These are phyloP conservation scores for Inga laurina DNA, from an alignment of 306 rosid species.

Conservation along the genomic window DNA sequence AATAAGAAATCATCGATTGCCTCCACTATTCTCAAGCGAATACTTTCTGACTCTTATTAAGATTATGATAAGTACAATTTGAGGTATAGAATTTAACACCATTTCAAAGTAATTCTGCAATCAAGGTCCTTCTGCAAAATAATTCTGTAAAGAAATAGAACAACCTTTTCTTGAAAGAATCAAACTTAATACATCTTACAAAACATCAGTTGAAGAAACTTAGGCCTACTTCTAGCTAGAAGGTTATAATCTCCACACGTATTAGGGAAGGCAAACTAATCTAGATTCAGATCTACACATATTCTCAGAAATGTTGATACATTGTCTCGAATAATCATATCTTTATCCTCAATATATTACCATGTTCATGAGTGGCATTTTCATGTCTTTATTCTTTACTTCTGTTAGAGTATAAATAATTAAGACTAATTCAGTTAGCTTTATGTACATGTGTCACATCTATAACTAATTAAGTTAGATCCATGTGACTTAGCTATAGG, in stretches of 20 bases:
- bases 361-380: not conserved
- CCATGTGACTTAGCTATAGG: too few relatives aligned
- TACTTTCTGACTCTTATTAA: not conserved
- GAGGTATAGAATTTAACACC: not conserved
- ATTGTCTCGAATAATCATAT: not conserved
- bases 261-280: not conserved
- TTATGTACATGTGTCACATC: too few relatives aligned
- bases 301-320: not conserved
- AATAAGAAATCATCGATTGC: not conserved
- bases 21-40: not conserved
- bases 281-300: conserved; percentile 3
- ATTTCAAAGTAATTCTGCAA: not conserved
- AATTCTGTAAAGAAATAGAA: not conserved
- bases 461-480: too few relatives aligned
- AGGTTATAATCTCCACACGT: conserved; percentile 1
- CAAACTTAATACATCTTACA: not conserved
- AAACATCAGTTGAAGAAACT: not conserved
- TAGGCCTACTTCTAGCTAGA: not conserved
- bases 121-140: not conserved
- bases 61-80: not conserved
- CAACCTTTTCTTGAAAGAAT: not conserved
- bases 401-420: too few relatives aligned
- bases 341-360: not conserved
- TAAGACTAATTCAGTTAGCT: too few relatives aligned
- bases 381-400: not conserved